These are phyloP conservation scores for Acer negundo DNA, from an alignment of 345 rosid species.

Conservation along the genomic window DNA sequence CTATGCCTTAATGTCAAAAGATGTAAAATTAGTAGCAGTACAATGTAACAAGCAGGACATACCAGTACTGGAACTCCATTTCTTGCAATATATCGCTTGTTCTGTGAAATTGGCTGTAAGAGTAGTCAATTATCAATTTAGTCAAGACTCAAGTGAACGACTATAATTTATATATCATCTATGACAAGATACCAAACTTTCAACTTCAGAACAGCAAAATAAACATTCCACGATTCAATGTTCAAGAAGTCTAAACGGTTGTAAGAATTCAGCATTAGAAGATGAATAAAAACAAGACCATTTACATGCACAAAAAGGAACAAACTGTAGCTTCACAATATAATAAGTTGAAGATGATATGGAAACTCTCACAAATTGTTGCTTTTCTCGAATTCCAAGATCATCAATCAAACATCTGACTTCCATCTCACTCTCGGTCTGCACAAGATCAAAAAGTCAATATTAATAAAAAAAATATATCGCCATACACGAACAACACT, in stretches of 20 bases:
- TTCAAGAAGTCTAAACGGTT: background rate
- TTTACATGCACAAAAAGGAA: slow-evolving; percentile 5
- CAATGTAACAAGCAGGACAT: slow-evolving; percentile 27
- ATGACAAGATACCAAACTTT: background rate
- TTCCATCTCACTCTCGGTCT: slow-evolving; percentile 87
- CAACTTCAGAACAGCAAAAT: background rate
- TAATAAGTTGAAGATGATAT: slow-evolving; percentile 5
- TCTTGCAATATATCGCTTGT: slow-evolving; percentile 76
- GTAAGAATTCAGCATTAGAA: slow-evolving; percentile 4
- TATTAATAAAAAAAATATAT: background rate
- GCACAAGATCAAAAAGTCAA: slow-evolving; percentile 23
- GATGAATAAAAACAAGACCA: background rate
- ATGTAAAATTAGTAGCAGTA: slow-evolving; percentile 18
- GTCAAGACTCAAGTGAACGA: background rate
- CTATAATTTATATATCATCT: background rate
- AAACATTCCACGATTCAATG: background rate
- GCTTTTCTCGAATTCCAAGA: slow-evolving; percentile 80
- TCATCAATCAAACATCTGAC: slow-evolving; percentile 69
- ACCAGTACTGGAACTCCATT: slow-evolving; percentile 82
- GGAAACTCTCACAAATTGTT: slow-evolving; percentile 68
- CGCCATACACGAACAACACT: background rate
- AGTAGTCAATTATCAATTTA: slow-evolving; percentile 19
- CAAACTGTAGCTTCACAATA: background rate
- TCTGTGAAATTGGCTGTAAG: slow-evolving; percentile 81
- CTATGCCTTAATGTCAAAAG: background rate